These are phyloP conservation scores for Fusarium nelsonii DNA, from an alignment of 2,329 filamentous ascomycete species.

Conservation along the genomic window DNA sequence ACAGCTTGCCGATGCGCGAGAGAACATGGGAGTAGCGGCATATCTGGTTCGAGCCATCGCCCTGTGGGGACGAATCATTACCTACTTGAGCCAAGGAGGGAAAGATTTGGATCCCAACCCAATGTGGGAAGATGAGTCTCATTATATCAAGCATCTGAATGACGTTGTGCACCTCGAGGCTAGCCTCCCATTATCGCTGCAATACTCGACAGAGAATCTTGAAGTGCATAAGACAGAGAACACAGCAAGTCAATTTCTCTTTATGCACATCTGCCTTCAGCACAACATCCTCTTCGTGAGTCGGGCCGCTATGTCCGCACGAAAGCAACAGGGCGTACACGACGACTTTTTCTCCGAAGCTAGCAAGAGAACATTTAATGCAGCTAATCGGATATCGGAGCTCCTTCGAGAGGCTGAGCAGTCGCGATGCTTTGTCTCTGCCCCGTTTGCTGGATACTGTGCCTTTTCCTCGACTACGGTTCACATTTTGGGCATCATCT, in stretches of 20 bases:
- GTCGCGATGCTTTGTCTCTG: slow-evolving; percentile 76
- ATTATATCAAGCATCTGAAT: slow-evolving; percentile 76
- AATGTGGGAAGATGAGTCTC: slow-evolving; percentile 86
- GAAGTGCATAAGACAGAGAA: slow-evolving; percentile 86
- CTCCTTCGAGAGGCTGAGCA: slow-evolving; percentile 84
- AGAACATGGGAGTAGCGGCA: slow-evolving; percentile 94
- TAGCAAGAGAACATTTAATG: slow-evolving; percentile 80
- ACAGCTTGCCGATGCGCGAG: slow-evolving; percentile 73
- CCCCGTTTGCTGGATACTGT: slow-evolving; percentile 94
- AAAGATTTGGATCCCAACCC: slow-evolving; percentile 81
- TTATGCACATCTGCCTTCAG: slow-evolving; percentile 89
- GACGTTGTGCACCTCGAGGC: slow-evolving; percentile 78
- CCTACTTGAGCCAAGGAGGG: slow-evolving; percentile 90
- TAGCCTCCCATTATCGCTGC: slow-evolving; percentile 76
- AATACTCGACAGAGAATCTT: slow-evolving; percentile 84
- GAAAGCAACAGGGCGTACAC: slow-evolving; percentile 77
- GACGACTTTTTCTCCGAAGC: slow-evolving; percentile 82
- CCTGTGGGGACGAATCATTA: slow-evolving; percentile 90
- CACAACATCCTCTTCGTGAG: slow-evolving; percentile 93
- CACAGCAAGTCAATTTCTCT: slow-evolving; percentile 90
- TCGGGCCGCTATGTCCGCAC: slow-evolving; percentile 82
- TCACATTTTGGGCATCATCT: slow-evolving; percentile 94
- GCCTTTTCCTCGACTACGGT: slow-evolving; percentile 93
- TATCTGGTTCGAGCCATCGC: slow-evolving; percentile 89
- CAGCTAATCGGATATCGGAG: slow-evolving; percentile 87